phyloP scores from a whole-genome alignment of 495 filamentous ascomycete species.

The Penicillium manginii region DNA sequence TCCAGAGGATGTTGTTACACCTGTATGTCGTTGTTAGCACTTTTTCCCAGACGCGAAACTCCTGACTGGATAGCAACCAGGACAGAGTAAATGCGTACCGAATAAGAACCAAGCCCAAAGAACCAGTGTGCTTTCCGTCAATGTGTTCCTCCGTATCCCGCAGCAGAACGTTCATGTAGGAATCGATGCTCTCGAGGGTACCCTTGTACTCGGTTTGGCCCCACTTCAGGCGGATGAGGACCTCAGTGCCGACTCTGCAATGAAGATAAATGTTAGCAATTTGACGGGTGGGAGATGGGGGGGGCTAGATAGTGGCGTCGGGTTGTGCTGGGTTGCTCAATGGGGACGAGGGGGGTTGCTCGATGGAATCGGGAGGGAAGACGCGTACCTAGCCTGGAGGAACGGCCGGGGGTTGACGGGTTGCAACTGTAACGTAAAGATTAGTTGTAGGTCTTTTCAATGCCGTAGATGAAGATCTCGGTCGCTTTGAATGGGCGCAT shows the following conservation, averaged over 20 bases:
- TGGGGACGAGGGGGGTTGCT: conserved; percentile 1
- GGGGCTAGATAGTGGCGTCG: neutral
- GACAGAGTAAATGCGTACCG: conserved; percentile 55
- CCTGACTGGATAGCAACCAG: neutral
- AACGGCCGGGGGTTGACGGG: conserved; percentile 90
- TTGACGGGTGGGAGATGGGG: neutral
- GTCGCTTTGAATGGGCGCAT: neutral
- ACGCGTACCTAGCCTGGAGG: conserved; percentile 78
- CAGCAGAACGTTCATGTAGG: conserved; percentile 98
- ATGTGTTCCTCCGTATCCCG: conserved; percentile 88
- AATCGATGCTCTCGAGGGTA: conserved; percentile 86
- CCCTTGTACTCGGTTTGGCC: conserved; percentile 96
- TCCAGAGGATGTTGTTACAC: conserved; percentile 97
- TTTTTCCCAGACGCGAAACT: too few species aligned
- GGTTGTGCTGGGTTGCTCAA: neutral
- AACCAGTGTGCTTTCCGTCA: conserved; percentile 81
- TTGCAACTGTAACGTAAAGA: conserved; percentile 59
- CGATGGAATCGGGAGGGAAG: conserved; percentile 4
- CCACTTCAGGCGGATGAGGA: conserved; percentile 95
- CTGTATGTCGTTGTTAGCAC: conserved; percentile 45
- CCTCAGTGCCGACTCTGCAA: conserved; percentile 79
- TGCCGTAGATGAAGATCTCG: neutral
- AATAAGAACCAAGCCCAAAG: conserved; percentile 88
- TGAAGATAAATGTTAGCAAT: conserved; percentile 12
- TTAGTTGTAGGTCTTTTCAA: conserved; percentile 19